Evolutionary conservation across 495 filamentous ascomycete species (phyloP), one percentile per base, ranked within the genome.

Genomic region (Aspergillus ellipticus): DNA sequence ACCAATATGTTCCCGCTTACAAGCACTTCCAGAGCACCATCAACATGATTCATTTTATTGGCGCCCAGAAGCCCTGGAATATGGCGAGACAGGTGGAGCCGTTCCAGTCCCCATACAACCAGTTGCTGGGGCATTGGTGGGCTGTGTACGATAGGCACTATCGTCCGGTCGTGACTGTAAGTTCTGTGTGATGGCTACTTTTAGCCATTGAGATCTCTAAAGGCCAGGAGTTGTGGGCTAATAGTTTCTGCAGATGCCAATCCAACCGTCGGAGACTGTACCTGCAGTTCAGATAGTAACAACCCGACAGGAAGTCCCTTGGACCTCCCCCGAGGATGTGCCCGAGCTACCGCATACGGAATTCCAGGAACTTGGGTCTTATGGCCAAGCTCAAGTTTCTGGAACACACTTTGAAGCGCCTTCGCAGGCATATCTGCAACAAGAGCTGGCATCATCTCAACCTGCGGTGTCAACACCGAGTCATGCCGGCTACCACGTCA

Each of bases 1-100:
- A 97, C 73, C 93, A 97, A 73, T 96, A 95, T 71, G 80, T 93
- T 42, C 94, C 94, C 15, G 94, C 94, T 43, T 98, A 96, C 73
- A 83, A 85, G 63, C 90, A 97, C 76, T 96, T 93, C 66, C 86
- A 92, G 70, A 86, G 87, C 41, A 85, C 82, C 57, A 93, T 97
- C 64, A 90, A 82, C 61, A 74, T 95, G 74, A 84, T 94, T 35
- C 94, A 97, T 74, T 97, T 96, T 69, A 97, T 97, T 67, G 94
- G 94, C 10, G 69, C 83, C 39, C 82, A 89, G 39, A 97, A 97
- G 72, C 95, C 94, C 2, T 97, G 94, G 94, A 79, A 77, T 21
- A 74, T 84, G 63, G 86, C 88, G 37, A 78, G 90, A 63, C 72
- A 82, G 49, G 70, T 78, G 39, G 78, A 72, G 22, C 82, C 82